Evolutionary conservation across 31 red algal species (phyloP).

Genomic region (Endocladia muricata): DNA sequence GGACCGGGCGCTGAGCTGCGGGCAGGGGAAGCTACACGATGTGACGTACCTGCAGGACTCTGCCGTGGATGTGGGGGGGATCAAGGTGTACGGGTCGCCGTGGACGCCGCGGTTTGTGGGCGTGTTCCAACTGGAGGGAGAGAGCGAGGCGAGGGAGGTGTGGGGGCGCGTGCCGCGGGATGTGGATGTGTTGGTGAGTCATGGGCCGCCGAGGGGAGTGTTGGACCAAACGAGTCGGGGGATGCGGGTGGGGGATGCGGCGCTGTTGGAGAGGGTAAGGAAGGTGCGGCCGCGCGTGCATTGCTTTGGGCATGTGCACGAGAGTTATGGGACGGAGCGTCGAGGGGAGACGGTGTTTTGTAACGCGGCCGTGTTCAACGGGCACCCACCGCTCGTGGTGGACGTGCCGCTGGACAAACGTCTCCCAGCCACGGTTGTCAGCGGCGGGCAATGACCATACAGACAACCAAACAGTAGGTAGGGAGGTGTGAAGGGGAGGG

Average conservation of each 20-base stretch:
- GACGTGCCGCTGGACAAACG: constrained; percentile 41
- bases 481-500: no score
- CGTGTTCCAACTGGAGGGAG: constrained; percentile 43
- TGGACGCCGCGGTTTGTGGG: constrained; percentile 58
- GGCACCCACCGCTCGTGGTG: constrained; percentile 40
- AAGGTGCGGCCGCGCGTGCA: constrained; percentile 35
- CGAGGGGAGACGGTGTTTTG: constrained; percentile 35
- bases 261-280: constrained; percentile 27
- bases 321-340: constrained; percentile 42
- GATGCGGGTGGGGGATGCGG: constrained; percentile 34
- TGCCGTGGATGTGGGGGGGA: constrained; percentile 9
- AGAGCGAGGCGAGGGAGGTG: constrained; percentile 4
- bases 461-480: no score
- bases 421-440: constrained; percentile 11
- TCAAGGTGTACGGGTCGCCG: constrained; percentile 65
- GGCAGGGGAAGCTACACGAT: constrained; percentile 7
- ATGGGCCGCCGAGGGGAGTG: constrained; percentile 58
- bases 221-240: constrained; percentile 49
- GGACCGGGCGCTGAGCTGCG: constrained; percentile 17
- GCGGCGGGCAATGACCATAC: no score
- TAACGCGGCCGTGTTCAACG: constrained; percentile 64
- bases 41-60: constrained; percentile 49
- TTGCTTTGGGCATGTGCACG: constrained; percentile 69
- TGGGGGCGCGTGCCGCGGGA: constrained; percentile 49
- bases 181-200: constrained; percentile 60